Conservation (phyloP, 495 filamentous ascomycete genomes). For the Immersiella caudata region DNA sequence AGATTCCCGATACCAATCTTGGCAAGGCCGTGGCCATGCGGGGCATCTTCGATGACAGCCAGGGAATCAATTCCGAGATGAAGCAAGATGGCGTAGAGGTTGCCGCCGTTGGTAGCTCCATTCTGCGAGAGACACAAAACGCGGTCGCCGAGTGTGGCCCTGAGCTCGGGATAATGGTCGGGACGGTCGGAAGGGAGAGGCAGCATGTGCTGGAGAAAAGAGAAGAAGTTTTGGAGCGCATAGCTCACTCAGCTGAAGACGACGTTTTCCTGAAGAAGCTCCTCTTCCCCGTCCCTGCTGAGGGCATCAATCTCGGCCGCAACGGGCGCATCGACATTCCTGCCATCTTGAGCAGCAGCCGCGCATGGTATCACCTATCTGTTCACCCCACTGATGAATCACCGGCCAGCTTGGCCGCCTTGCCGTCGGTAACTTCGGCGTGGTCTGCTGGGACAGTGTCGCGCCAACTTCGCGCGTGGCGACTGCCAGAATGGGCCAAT, state of each 20-base stretch:
- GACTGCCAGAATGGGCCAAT: slow-evolving; percentile 95
- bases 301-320: slow-evolving; percentile 74
- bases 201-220: slow-evolving; percentile 79
- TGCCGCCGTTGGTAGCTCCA: slow-evolving; percentile 68
- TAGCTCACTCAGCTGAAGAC: slow-evolving; percentile 75
- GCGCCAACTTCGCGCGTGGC: slow-evolving; percentile 87
- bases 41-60: slow-evolving; percentile 84
- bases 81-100: slow-evolving; percentile 87
- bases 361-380: slow-evolving; percentile 93
- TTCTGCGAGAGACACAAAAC: slow-evolving; percentile 80
- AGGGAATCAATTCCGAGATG: slow-evolving; percentile 97
- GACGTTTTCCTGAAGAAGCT: slow-evolving; percentile 82
- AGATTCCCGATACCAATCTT: slow-evolving; percentile 76
- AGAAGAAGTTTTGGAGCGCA: slow-evolving; percentile 82
- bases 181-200: slow-evolving; percentile 66
- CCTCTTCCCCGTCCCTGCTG: slow-evolving; percentile 75
- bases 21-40: slow-evolving; percentile 85
- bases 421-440: slow-evolving; percentile 63
- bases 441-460: slow-evolving; percentile 95
- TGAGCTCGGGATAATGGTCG: slow-evolving; percentile 76
- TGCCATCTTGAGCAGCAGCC: slow-evolving; percentile 69
- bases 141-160: slow-evolving; percentile 77
- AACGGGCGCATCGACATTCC: slow-evolving; percentile 76
- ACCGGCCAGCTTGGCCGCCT: slow-evolving; percentile 66
- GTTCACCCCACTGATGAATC: slow-evolving; percentile 89